A percentile compares a stretch with the other conserved stretches of the same genome.
Conservation (phyloP, 345 rosid genomes). For the Crucihimalaya himalaica region DNA sequence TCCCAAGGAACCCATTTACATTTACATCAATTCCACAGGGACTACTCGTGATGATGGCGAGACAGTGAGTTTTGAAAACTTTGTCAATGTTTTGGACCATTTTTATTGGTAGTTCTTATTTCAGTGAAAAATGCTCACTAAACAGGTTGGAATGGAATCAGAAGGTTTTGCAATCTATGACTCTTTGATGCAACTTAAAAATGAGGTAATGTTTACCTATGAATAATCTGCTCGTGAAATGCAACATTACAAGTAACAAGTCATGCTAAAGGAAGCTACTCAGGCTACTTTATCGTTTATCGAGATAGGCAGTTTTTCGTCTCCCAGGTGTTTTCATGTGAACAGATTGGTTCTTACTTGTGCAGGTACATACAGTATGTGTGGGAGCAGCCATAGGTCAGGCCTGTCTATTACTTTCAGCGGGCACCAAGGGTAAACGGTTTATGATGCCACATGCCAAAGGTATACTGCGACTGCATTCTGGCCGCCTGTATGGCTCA, state of each 20-base stretch:
- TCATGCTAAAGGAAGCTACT: neutral
- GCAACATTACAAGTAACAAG: neutral
- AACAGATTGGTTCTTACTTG: constrained; percentile 21
- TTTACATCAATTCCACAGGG: constrained; percentile 89
- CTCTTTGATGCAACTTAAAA: constrained; percentile 68
- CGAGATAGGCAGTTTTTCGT: neutral
- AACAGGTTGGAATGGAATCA: constrained; percentile 85
- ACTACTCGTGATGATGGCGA: constrained; percentile 91
- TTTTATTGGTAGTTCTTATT: neutral
- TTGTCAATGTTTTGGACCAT: neutral
- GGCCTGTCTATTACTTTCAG: constrained; percentile 78
- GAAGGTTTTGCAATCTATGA: constrained; percentile 96
- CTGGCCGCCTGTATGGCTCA: neutral
- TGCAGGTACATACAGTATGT: constrained; percentile 74
- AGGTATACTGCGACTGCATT: constrained; percentile 47
- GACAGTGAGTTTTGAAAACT: constrained; percentile 51
- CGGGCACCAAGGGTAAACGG: constrained; percentile 84
- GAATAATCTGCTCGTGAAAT: neutral
- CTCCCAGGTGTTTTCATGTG: constrained; percentile 20
- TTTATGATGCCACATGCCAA: constrained; percentile 90
- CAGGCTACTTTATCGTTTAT: neutral
- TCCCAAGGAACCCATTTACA: constrained; percentile 68
- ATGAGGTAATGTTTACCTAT: constrained; percentile 48
- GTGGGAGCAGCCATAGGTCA: constrained; percentile 83
- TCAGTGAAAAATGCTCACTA: neutral